These are phyloP conservation scores for Aureobasidium sp. DNA, from an alignment of 2,329 filamentous ascomycete species.

Conservation along the genomic window DNA sequence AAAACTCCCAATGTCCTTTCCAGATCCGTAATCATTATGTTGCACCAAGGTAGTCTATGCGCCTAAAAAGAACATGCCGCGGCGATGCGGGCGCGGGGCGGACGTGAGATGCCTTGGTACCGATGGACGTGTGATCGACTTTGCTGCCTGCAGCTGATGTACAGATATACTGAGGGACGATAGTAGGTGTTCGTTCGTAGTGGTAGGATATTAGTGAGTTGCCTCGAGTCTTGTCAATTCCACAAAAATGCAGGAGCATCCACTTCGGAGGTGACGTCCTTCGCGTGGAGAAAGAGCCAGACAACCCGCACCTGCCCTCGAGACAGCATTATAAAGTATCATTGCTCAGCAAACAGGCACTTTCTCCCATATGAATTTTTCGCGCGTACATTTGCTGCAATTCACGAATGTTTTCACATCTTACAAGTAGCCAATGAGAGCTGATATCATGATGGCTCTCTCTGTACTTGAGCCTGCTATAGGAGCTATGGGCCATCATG, in stretches of 20 bases:
- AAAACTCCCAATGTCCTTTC: constrained; percentile 69
- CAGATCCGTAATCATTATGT: constrained; percentile 36
- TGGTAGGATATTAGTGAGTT: neutral
- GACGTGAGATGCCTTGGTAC: neutral
- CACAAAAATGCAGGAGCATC: neutral
- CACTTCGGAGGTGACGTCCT: neutral
- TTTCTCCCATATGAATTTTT: neutral
- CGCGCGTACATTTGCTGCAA: neutral
- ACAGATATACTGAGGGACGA: neutral
- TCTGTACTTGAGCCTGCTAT: neutral
- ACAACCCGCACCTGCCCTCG: neutral
- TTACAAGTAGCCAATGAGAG: neutral
- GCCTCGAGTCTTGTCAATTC: neutral
- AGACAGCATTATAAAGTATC: neutral
- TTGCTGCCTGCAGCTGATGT: neutral
- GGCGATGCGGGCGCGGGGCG: neutral
- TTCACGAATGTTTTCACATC: neutral
- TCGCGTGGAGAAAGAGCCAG: neutral
- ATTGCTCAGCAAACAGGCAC: too few relatives aligned
- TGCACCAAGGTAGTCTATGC: constrained; percentile 6
- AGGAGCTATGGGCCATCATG: neutral
- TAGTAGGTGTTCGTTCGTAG: neutral
- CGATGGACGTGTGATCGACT: neutral
- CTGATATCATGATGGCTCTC: neutral
- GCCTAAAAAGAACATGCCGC: constrained; percentile 12